A percentile compares a stretch with the other conserved stretches of the same genome.
phyloP scores from a whole-genome alignment of 805 yeast genomes.

The Myxozyma geophila region DNA sequence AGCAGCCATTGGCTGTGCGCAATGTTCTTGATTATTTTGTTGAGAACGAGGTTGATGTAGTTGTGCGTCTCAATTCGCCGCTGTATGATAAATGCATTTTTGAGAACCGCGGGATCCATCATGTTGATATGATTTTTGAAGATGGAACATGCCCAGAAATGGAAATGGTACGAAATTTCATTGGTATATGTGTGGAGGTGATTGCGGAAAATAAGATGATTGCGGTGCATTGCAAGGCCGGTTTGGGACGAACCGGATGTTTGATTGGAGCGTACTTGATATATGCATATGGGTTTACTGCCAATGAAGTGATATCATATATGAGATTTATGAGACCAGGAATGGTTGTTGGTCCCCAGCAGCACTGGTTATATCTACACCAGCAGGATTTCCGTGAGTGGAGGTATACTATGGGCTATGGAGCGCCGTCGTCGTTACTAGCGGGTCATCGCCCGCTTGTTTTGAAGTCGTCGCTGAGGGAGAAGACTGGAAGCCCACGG shows the following conservation, averaged over 20 bases:
- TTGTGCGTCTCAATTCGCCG: constrained; percentile 90
- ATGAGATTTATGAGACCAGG: constrained; percentile 98
- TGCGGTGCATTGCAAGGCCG: constrained; percentile 99
- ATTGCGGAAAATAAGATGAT: constrained; percentile 74
- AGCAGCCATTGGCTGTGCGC: constrained; percentile 52
- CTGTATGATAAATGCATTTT: constrained; percentile 85
- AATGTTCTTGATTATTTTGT: constrained; percentile 80
- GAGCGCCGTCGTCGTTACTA: constrained; percentile 43
- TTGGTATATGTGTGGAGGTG: constrained; percentile 93
- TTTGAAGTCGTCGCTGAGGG: constrained; percentile 11
- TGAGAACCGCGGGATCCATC: constrained; percentile 80
- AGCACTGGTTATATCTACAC: constrained; percentile 96
- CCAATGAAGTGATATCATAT: constrained; percentile 93
- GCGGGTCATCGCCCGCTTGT: constrained; percentile 32
- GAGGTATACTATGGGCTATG: constrained; percentile 59
- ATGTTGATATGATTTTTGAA: constrained; percentile 93
- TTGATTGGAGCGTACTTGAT: constrained; percentile 95
- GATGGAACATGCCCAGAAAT: constrained; percentile 98
- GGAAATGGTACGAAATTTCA: constrained; percentile 87
- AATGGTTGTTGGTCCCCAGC: constrained; percentile 99
- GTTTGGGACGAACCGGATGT: constrained; percentile 97
- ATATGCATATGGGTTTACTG: constrained; percentile 95
- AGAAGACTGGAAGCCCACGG: constrained; percentile 42
- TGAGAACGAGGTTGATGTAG: constrained; percentile 76
- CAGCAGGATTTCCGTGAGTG: constrained; percentile 96